phyloP scores from a whole-genome alignment of 257 asterid species.

The Penstemon davidsonii region DNA sequence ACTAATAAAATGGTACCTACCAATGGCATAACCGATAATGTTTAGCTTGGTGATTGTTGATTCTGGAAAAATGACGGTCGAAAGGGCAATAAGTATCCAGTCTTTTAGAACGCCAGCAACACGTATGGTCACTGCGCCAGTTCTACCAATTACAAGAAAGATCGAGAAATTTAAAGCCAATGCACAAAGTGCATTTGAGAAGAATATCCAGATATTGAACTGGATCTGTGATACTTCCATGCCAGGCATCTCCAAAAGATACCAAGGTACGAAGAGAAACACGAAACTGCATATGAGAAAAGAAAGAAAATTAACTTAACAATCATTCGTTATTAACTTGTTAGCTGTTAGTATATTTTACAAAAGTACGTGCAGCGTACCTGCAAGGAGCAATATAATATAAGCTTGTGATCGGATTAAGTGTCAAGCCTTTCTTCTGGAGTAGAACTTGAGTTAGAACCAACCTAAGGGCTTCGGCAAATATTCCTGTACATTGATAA shows the following conservation, averaged over 20 bases:
- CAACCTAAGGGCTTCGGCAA: constrained; percentile 96
- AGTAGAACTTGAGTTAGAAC: constrained; percentile 97
- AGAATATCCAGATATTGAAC: constrained; percentile 90
- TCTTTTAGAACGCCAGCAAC: constrained; percentile 98
- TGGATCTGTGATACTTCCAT: constrained; percentile 88
- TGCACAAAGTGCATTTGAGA: constrained; percentile 96
- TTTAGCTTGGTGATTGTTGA: constrained; percentile 82
- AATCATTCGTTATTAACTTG: not conserved
- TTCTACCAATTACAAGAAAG: constrained; percentile 93
- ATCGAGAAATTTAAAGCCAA: constrained; percentile 94
- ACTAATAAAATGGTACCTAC: constrained; percentile 37
- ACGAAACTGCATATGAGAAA: constrained; percentile 64
- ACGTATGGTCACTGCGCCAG: constrained; percentile 95
- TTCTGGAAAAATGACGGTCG: constrained; percentile 93
- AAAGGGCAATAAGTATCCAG: constrained; percentile 96
- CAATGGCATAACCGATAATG: constrained; percentile 91
- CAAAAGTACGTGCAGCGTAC: constrained; percentile 36
- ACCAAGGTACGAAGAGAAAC: constrained; percentile 96
- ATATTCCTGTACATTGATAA: constrained; percentile 95
- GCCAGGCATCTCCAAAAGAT: constrained; percentile 90
- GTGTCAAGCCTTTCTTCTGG: constrained; percentile 89
- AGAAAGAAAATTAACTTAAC: not conserved
- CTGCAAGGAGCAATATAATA: constrained; percentile 99
- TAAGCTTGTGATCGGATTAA: constrained; percentile 92
- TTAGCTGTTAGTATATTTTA: not conserved